Evolutionary conservation across 306 rosid species (phyloP), one percentile per base, ranked within the genome.

Genomic region (Citrullus mucosospermus): DNA sequence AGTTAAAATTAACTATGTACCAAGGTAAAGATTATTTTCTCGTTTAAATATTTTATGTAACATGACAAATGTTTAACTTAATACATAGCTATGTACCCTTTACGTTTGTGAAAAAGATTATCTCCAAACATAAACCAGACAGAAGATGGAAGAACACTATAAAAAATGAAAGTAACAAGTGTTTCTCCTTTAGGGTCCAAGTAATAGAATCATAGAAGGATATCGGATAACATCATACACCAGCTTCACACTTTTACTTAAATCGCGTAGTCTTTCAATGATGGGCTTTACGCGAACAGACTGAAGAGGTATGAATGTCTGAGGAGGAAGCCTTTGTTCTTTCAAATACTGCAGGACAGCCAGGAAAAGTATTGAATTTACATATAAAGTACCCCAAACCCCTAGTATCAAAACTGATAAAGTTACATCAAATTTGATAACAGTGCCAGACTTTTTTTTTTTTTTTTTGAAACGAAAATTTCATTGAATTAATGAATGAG

Each of bases 261-360:
- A 86, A 75, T 91, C 80, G 57, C 99, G 99, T 87, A 96, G 79
- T 85, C 98, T 88, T 86, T 96, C 99, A 88, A 89, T 84, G 74
- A 96, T 83, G 36, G 93, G 98, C 91, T 96, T 96, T 78, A 96
- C 96, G 36, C 99, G 97, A 85, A 93, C 77, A 67, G 97, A 91
- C 84, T 96, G 93, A 81, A 96, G 91, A 85, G 99, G 99, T 90
- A 96, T 96, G 86, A 96, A 96, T 75, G 99, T 96, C 87, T 91
- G 98, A 65, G 99, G 99, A 84, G 99, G 99, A 85, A 96, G 99
- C 91, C 98, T 92, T 78, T 93, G 99, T 80, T 96, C 99, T 92
- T 96, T 96, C 91, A 96, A 93, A 87, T 96, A 96, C 99, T 96
- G 91, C 81, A 85, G 50, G 81, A 63, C 83, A 83, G 68, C 80